A percentile compares a stretch with the other conserved stretches of the same genome.
phyloP scores from a whole-genome alignment of 176 grass and related monocot genomes.

The Avena eriantha region DNA sequence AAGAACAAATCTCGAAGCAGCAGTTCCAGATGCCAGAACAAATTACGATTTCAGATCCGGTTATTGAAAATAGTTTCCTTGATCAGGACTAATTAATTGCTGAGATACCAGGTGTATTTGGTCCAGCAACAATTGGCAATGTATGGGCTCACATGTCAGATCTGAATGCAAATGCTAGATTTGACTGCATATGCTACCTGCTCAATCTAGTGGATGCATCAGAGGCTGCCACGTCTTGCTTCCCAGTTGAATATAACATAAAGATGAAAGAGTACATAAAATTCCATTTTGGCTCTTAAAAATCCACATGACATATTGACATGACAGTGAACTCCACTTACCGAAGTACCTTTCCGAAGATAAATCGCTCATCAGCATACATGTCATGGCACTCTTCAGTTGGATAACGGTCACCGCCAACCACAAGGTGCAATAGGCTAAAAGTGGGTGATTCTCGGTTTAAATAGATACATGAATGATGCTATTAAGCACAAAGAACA shows the following conservation, averaged over 20 bases:
- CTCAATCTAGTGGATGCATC: slow-evolving; percentile 28
- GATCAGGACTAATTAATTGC: background rate
- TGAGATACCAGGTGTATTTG: slow-evolving; percentile 27
- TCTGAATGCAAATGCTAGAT: slow-evolving; percentile 14
- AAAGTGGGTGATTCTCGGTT: no score
- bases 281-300: background rate
- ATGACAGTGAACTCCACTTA: slow-evolving; percentile 45
- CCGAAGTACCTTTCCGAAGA: background rate
- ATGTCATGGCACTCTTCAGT: slow-evolving; percentile 12
- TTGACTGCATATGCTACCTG: background rate
- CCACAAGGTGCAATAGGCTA: slow-evolving; percentile 19
- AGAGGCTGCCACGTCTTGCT: slow-evolving; percentile 19
- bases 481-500: slow-evolving; percentile 37
- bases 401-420: slow-evolving; percentile 24
- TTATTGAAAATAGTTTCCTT: background rate
- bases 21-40: slow-evolving; percentile 34
- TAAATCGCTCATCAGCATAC: slow-evolving; percentile 30
- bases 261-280: background rate
- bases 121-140: slow-evolving; percentile 11
- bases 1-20: slow-evolving; percentile 26
- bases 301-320: background rate
- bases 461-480: background rate
- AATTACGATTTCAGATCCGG: slow-evolving; percentile 34
- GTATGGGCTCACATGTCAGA: slow-evolving; percentile 25
- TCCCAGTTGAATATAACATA: slow-evolving; percentile 9